Evolutionary conservation across 225 moss, liverwort and hornwort species (phyloP).

Genomic region (Polytrichum formosum): DNA sequence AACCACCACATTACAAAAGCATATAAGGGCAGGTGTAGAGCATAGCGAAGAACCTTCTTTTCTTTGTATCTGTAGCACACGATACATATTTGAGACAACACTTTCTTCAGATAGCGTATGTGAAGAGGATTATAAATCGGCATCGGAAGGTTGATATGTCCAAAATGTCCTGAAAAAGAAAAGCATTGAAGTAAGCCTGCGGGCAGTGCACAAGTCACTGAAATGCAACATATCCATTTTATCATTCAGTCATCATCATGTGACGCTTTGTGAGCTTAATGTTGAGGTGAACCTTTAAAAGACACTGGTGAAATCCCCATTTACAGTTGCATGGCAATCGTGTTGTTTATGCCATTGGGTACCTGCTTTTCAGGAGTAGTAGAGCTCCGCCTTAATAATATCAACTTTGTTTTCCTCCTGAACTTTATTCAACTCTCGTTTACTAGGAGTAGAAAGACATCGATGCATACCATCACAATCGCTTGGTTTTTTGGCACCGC

Average conservation of each 20-base stretch:
- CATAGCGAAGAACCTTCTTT: constrained; percentile 35
- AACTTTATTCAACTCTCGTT: background rate
- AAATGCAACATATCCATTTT: background rate
- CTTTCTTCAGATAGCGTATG: constrained; percentile 32
- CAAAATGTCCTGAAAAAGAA: constrained; percentile 56
- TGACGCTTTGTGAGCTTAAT: background rate
- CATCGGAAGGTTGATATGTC: constrained; percentile 42
- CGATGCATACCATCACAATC: constrained; percentile 50
- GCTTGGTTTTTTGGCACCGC: constrained; percentile 34
- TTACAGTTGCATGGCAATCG: background rate
- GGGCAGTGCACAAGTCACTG: too few relatives aligned
- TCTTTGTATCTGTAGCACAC: constrained; percentile 45
- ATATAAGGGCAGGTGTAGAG: constrained; percentile 11
- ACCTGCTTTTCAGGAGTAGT: background rate
- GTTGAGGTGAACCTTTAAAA: background rate
- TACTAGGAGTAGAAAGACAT: background rate
- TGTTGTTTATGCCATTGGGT: background rate
- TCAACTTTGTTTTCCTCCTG: background rate
- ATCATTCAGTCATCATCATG: background rate
- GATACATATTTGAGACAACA: constrained; percentile 48
- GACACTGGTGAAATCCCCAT: background rate
- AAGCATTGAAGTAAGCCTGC: constrained; percentile 13
- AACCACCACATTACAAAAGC: background rate
- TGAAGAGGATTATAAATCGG: constrained; percentile 53
- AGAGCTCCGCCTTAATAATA: background rate